Base-by-base conservation (phyloP, 208 protist species). In the Herpetomonas tarakana region DNA sequence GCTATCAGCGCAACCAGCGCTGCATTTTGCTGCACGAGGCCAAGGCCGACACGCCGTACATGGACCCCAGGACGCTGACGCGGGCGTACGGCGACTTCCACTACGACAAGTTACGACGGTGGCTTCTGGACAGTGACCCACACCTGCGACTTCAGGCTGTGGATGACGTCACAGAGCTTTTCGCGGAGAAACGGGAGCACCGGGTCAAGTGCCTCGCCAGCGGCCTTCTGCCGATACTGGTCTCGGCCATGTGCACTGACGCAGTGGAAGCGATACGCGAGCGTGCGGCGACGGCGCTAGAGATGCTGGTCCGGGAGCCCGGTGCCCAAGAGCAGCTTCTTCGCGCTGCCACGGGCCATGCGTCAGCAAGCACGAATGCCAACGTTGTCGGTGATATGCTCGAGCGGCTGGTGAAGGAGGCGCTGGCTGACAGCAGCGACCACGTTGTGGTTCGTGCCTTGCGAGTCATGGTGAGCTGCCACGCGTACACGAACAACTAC, bases 11-110 rank as follows among this genome's bases (percentile, higher is more conserved):
- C 7, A 65, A 93, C 54, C 87, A 93, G 55, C 74, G 75, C 12
- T 81, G 74, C 27, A 83, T 92, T 39, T 61, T 81, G 58, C 71
- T 92, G 38, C 88, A 94, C 62, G 84, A 89, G 62, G 78, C 79
- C 51, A 76, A 79, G 29, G 73, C 84, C 3, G 53, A 85, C 46
- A 73, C 81, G 0, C 82, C 77, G n/a, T 60, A 62, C 31, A 76
- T 81, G 3, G 74, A 86, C 63, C 82, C 88, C 1, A 75, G 79
- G 19, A 51, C 80, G 16, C 86, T 85, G 35, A 91, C 84, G 11
- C 72, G 71, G 16, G 68, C 88, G 3, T 94, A 86, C 55, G 84
- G 77, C 2, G 65, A 79, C 27, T 62, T 88, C 16, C 52, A 80
- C 19, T 92, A 81, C 55, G 62, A 84, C 39, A 94, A 94, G 64